Conservation (phyloP, 805 yeast species). For the Kodamaea hsintzibuensis region DNA sequence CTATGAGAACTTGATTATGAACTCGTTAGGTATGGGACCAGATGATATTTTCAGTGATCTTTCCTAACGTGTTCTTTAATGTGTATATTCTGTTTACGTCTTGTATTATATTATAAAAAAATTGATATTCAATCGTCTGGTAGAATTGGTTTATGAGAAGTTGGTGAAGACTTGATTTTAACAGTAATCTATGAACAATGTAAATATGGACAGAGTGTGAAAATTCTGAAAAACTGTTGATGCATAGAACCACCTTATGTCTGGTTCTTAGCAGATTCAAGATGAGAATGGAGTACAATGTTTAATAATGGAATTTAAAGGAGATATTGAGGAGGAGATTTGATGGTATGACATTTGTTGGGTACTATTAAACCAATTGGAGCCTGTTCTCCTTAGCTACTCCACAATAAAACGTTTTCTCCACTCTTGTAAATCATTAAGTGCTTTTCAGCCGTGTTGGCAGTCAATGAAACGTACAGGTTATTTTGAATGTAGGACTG, state of each 20-base stretch:
- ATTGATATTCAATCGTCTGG: not conserved
- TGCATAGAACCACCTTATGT: too few species aligned
- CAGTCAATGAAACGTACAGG: not conserved
- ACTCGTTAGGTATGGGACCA: conserved; percentile 8
- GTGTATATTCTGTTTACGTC: conserved; percentile 1
- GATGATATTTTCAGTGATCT: conserved; percentile 7
- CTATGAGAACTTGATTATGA: conserved; percentile 8
- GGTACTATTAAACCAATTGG: too few species aligned
- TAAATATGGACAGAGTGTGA: too few species aligned
- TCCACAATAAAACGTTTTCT: conserved; percentile 1
- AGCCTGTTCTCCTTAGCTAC: not conserved
- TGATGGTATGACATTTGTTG: too few species aligned
- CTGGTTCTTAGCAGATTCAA: too few species aligned
- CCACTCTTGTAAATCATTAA: conserved; percentile 1
- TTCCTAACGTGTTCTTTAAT: not conserved
- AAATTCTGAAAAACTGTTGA: too few species aligned
- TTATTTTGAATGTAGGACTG: not conserved
- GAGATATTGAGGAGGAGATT: too few species aligned
- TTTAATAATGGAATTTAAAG: too few species aligned
- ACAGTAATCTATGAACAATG: too few species aligned
- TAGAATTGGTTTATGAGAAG: too few species aligned
- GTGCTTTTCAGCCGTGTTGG: not conserved
- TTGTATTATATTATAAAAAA: not conserved
- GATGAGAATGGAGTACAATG: too few species aligned
- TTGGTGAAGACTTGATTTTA: too few species aligned